Evolutionary conservation across 768 basidiomycete genomes (phyloP).

Genomic region (Rhodotorula babjevae): DNA sequence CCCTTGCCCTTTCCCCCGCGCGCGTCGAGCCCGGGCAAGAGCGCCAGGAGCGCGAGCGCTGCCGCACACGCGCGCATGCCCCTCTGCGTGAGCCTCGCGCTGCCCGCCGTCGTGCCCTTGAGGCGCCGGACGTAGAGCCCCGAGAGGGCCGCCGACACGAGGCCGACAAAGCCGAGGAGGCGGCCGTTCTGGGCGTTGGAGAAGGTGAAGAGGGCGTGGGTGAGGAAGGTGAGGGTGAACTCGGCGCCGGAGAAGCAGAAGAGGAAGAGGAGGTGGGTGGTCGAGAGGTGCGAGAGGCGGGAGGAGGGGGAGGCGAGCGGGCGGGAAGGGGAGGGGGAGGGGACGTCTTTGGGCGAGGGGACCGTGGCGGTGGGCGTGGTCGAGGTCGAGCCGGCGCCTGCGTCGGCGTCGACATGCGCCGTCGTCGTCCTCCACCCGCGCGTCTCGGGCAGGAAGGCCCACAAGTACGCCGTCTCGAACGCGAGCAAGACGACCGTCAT

Average conservation of each 20-base stretch:
- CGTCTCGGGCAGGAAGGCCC: conserved; percentile 77
- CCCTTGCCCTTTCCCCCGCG: conserved; percentile 40
- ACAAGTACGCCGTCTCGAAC: conserved; percentile 74
- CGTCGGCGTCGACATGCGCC: conserved; percentile 39
- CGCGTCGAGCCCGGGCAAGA: conserved; percentile 60
- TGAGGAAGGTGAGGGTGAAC: conserved; percentile 93
- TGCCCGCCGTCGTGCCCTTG: conserved; percentile 33
- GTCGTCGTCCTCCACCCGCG: conserved; percentile 62
- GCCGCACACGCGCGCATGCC: conserved; percentile 70
- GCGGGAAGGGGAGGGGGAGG: neutral
- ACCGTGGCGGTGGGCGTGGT: neutral
- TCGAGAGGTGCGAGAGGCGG: conserved; percentile 58
- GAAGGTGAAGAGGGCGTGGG: conserved; percentile 67
- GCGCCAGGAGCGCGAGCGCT: conserved; percentile 66
- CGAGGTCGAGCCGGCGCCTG: neutral
- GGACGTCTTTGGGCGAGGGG: neutral
- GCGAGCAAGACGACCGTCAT: conserved; percentile 72
- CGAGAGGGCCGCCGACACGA: conserved; percentile 70
- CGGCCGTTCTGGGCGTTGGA: conserved; percentile 64
- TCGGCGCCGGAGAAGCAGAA: conserved; percentile 83
- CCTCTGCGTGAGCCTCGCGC: conserved; percentile 65
- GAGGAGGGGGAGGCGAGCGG: conserved; percentile 21
- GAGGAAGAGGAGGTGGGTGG: conserved; percentile 78
- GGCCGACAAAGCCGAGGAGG: conserved; percentile 79
- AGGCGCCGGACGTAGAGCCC: conserved; percentile 88